Percentiles rank a stretch among this genome's conserved stretches.
Evolutionary conservation across 352 stramenopile genomes (phyloP).

Genomic region (Phytophthora multivora): DNA sequence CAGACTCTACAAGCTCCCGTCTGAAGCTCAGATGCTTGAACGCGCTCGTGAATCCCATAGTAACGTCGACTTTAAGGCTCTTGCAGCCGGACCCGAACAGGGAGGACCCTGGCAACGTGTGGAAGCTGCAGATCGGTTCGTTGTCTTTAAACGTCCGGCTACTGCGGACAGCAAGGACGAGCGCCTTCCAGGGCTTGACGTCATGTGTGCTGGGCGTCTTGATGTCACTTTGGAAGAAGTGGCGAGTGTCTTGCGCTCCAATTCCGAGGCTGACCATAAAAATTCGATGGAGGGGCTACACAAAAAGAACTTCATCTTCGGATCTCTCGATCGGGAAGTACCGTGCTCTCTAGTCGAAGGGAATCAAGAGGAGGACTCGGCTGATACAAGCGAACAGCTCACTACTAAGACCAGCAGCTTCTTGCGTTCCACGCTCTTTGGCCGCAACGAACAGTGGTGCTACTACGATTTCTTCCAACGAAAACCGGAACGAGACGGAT

Average conservation of each 20-base stretch:
- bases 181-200: conserved; percentile 13
- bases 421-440: conserved; percentile 25
- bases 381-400: conserved; percentile 12
- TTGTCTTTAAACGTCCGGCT: conserved; percentile 11
- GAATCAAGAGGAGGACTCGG: conserved; percentile 1
- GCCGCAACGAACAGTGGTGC: conserved; percentile 40
- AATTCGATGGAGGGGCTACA: conserved; percentile 34
- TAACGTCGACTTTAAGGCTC: conserved; percentile 13
- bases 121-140: conserved; percentile 10
- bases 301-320: conserved; percentile 34
- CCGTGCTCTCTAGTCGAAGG: conserved; percentile 6
- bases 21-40: conserved; percentile 14
- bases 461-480: conserved; percentile 31
- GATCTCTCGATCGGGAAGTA: conserved; percentile 25
- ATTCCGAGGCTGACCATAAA: conserved; percentile 17
- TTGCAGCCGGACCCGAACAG: conserved; percentile 8
- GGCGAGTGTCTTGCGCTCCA: conserved; percentile 13
- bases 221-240: conserved; percentile 31
- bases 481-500: conserved; percentile 15
- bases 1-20: conserved; percentile 10
- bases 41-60: conserved; percentile 13
- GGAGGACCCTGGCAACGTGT: conserved; percentile 18
- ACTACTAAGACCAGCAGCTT: conserved; percentile 37
- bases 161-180: not conserved
- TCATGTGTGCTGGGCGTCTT: conserved; percentile 24